Conservation (phyloP, 164 flowering plant genomes). For the Vitis labrusca region DNA sequence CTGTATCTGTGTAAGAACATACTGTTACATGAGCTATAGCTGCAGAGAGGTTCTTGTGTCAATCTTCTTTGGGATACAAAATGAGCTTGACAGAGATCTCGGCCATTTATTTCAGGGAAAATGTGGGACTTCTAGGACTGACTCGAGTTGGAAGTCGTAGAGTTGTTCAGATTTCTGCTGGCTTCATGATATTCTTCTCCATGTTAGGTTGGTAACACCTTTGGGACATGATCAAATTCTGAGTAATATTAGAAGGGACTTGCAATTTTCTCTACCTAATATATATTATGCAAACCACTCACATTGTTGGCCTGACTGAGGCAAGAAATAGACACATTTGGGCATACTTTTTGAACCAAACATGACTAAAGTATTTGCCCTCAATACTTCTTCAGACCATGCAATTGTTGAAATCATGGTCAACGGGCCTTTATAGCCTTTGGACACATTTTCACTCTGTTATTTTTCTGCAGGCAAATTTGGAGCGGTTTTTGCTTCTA, state of each 20-base stretch:
- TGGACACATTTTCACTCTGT: background rate
- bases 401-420: too few relatives aligned
- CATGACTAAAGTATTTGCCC: too few relatives aligned
- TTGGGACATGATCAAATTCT: too few relatives aligned
- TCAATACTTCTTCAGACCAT: too few relatives aligned
- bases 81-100: conserved; percentile 10
- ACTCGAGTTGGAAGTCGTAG: conserved; percentile 98
- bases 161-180: conserved; percentile 96
- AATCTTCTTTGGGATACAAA: background rate
- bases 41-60: background rate
- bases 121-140: conserved; percentile 94
- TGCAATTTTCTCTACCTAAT: background rate
- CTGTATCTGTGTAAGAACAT: conserved; percentile 85
- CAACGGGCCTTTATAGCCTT: background rate
- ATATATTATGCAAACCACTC: too few relatives aligned
- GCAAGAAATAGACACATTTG: too few relatives aligned
- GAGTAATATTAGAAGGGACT: background rate
- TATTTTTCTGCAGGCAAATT: conserved; percentile 73
- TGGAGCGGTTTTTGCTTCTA: conserved; percentile 98
- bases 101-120: conserved; percentile 61
- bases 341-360: too few relatives aligned
- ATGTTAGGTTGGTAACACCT: conserved; percentile 58
- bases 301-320: too few relatives aligned
- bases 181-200: conserved; percentile 96
- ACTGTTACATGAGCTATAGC: background rate